phyloP scores from a whole-genome alignment of 2,329 filamentous ascomycete species.

The Geosmithia morbida region DNA sequence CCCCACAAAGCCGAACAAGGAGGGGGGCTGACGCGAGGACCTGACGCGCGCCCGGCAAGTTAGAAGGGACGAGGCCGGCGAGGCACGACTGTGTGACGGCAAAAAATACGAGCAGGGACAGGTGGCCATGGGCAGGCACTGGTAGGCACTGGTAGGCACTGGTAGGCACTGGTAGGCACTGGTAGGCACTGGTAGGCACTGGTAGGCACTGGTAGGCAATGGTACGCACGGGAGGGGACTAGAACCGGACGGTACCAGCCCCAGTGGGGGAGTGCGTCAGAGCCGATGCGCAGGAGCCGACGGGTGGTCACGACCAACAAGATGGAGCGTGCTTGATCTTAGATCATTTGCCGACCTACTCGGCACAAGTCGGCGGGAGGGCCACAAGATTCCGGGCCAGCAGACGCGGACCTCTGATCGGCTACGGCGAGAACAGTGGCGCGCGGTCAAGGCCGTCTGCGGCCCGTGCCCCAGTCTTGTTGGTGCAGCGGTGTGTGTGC shows the following conservation, averaged over 20 bases:
- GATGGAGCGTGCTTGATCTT: background rate
- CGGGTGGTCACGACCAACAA: background rate
- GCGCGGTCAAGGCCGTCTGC: background rate
- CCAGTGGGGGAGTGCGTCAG: background rate
- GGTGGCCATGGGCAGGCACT: background rate
- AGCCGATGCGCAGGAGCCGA: background rate
- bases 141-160: background rate
- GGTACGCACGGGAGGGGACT: background rate
- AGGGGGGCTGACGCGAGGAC: background rate
- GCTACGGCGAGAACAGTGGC: background rate
- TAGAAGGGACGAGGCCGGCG: background rate
- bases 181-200: background rate
- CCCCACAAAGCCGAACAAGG: background rate
- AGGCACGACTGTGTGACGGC: background rate
- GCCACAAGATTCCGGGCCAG: background rate
- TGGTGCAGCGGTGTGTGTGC: background rate
- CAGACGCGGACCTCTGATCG: background rate
- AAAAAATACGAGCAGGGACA: background rate
- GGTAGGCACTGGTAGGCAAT: background rate
- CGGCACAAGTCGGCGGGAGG: no score
- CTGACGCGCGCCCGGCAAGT: background rate
- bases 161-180: no score
- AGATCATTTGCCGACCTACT: background rate
- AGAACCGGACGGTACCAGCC: background rate
- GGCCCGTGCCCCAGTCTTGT: background rate